These are phyloP conservation scores for Osmozyma mogii DNA, from an alignment of 805 yeast genomes.

Conservation along the genomic window DNA sequence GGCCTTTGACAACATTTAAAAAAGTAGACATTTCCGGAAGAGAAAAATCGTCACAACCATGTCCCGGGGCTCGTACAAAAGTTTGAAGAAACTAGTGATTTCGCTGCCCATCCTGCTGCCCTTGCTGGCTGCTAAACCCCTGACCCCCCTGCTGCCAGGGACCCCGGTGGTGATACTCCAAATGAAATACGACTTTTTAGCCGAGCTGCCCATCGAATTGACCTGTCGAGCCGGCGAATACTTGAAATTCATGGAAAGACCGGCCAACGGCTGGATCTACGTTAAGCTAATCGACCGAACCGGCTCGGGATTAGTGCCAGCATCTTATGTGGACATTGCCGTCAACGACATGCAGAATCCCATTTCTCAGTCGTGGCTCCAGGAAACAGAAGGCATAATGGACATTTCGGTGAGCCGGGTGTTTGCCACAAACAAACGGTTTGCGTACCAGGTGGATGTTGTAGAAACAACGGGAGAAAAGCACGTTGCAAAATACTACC, in stretches of 20 bases:
- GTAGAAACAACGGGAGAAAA: conserved; percentile 22
- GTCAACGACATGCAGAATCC: conserved; percentile 33
- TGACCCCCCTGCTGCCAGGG: conserved; percentile 7
- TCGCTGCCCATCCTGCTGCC: conserved; percentile 15
- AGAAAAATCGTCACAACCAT: no score
- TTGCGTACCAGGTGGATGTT: conserved; percentile 42
- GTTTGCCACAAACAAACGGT: conserved; percentile 15
- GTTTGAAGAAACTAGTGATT: conserved; percentile 19
- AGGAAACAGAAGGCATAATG: conserved; percentile 16
- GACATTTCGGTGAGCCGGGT: conserved; percentile 20
- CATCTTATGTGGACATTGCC: conserved; percentile 41
- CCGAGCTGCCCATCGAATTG: conserved; percentile 38
- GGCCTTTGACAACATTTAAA: no score
- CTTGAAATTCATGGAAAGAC: conserved; percentile 39
- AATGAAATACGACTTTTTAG: conserved; percentile 35
- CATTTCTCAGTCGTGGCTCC: conserved; percentile 26
- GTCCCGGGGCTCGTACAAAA: no score
- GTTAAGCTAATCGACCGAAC: conserved; percentile 47
- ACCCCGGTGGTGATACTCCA: conserved; percentile 18
- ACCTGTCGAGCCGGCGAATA: conserved; percentile 43
- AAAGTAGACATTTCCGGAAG: no score
- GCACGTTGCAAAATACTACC: conserved; percentile 41
- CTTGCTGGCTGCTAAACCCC: conserved; percentile 2
- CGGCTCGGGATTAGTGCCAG: conserved; percentile 43
- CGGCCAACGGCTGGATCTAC: conserved; percentile 47